A percentile compares a stretch with the other conserved stretches of the same genome.
Conservation (phyloP, 305 asterid genomes). For the Solanum aculeatissimum region DNA sequence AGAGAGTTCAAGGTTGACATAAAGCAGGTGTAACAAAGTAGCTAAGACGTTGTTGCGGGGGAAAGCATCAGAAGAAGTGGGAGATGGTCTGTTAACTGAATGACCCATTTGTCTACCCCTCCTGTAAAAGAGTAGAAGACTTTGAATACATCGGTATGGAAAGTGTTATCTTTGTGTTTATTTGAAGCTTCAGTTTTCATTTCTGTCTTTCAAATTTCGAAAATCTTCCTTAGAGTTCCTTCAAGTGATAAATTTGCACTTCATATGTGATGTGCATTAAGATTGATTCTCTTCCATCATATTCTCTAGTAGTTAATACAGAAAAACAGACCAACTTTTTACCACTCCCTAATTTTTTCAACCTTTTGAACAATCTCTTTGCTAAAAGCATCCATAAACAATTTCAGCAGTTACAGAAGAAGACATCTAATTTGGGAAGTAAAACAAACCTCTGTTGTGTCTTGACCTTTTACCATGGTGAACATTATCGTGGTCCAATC, state of each 20-base stretch:
- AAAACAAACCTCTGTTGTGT: slow-evolving; percentile 54
- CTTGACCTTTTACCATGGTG: slow-evolving; percentile 82
- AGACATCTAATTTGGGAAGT: neutral
- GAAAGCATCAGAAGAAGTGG: too few relatives aligned
- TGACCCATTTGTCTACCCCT: too few relatives aligned
- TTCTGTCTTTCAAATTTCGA: neutral
- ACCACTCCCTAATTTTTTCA: neutral
- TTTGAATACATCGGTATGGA: too few relatives aligned
- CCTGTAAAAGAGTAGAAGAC: too few relatives aligned
- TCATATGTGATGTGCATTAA: too few relatives aligned
- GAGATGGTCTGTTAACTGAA: too few relatives aligned
- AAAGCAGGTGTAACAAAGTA: neutral
- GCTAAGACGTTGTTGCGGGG: too few relatives aligned
- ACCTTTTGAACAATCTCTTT: neutral
- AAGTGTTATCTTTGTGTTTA: neutral
- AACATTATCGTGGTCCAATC: slow-evolving; percentile 80
- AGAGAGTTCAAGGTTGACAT: neutral
- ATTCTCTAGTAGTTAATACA: neutral
- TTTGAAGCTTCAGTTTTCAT: neutral
- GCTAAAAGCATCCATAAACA: neutral
- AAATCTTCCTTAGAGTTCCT: neutral
- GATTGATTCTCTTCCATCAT: neutral
- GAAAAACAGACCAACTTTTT: neutral
- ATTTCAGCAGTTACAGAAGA: neutral
- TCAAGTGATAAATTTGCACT: neutral